Evolutionary conservation across 345 rosid species (phyloP), one percentile per base, ranked within the genome.

Genomic region (Passiflora organensis): DNA sequence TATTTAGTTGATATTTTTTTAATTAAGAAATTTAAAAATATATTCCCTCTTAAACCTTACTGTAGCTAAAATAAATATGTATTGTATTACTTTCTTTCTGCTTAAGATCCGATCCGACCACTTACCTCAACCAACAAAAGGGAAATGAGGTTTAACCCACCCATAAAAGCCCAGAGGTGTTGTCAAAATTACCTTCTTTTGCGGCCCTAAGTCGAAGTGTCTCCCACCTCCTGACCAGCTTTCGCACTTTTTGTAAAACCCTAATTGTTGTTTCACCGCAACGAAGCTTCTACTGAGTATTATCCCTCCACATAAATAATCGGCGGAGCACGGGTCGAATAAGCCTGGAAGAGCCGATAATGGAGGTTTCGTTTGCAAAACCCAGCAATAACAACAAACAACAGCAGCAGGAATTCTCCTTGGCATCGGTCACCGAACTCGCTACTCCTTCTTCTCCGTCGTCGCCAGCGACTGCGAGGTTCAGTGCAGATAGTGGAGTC

Each of bases 381-480:
- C 64, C 42, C 24, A 72, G 69, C 53, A 59, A 60, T 14, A 42
- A 49, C 51, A 76, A 67, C 32, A 71, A 73, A 13, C 64, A 38
- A 2, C 58, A 69, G 47, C 74, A 70, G 59, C 56, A 64, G 17
- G 83, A 82, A 75, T 79, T 82, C 66, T 50, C 73, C 56, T 70
- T 89, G 59, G 80, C 70, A 1, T 78, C 97, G 6, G 59, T 81
- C 32, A 54, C 83, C 28, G 84, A 80, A 56, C 87, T 86, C 15
- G 63, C 87, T 32, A 55, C 86, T 10, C 51, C 75, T 23, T 41
- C 71, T 37, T 53, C 60, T 42, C 41, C 46, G 9, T 65, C 79
- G 17, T 65, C 70, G 48, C 79, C 84, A 9, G 76, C 66, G 53
- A 23, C 70, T 51, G 91, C 95, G 50, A 75, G 80, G 57, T 89